Evolutionary conservation across 768 basidiomycete genomes (phyloP), one percentile per base, ranked within the genome.

Genomic region (Cubamyces sp.): DNA sequence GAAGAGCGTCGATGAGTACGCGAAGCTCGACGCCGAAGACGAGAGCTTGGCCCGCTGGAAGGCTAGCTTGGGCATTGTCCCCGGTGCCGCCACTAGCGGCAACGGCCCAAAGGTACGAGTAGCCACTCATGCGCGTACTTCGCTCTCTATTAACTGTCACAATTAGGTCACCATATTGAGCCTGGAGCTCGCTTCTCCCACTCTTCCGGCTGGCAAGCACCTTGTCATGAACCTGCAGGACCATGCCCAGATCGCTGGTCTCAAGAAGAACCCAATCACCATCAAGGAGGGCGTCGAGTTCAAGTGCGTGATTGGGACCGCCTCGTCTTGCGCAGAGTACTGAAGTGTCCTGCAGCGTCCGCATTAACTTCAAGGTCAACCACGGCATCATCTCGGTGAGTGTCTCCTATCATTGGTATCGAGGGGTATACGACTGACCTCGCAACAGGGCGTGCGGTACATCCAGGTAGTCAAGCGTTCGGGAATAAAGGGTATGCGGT

Each of bases 21-120:
- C 92, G 25, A 77, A 87, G 41, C 84, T 96, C 46, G 96, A 97
- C 76, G 87, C 90, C 30, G 82, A 91, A 64, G 96, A 98, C 73
- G 96, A 97, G 76, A 94, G 92, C 74, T 83, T 98, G 69, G 87
- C 90, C 34, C 87, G 94, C 65, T 98, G 96, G 96, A 98, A 98
- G 74, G 93, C 92, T 41, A 94, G 89, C 55, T 82, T 98, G 26
- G 96, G 96, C 55, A 87, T 98, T 62, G 82, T 84, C 54, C 81
- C 85, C 37, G 87, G 83, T 28, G 79, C 73, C 19, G 26, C 72
- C 4, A 76, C 71, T 19, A 70, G 78, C 59, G 73, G 78, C 15
- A 75, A 62, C 66, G 85, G 84, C 15, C 90, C 91, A 53, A 92
- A 92, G 84, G 93, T 90, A 61, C 25, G 64, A 39, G 14, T 34